Evolutionary conservation across 768 basidiomycete genomes (phyloP).

Genomic region (Tephrocybe sp.): DNA sequence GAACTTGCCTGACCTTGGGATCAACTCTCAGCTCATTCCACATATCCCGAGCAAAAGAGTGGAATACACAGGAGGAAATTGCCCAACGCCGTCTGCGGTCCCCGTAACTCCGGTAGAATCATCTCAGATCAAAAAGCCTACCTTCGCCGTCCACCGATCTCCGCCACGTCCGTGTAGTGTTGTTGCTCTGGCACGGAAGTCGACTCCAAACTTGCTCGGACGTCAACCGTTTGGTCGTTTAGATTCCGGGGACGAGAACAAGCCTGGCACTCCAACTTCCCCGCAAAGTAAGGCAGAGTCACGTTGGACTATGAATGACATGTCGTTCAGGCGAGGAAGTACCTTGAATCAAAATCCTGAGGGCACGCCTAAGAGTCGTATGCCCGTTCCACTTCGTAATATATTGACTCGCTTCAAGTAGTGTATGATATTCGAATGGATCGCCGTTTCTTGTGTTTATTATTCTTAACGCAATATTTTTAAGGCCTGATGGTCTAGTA

Average conservation of each 20-base stretch:
- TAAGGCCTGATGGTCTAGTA: too few species aligned
- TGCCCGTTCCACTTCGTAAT: conserved; percentile 46
- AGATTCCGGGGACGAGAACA: conserved; percentile 16
- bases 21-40: conserved; percentile 1
- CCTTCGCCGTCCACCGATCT: conserved; percentile 6
- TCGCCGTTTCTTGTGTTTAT: too few species aligned
- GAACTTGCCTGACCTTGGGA: background rate
- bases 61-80: background rate
- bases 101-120: conserved; percentile 1
- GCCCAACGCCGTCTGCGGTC: conserved; percentile 7
- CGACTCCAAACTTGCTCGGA: conserved; percentile 21
- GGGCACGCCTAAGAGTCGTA: conserved; percentile 36
- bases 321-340: conserved; percentile 29
- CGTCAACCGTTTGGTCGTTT: conserved; percentile 34
- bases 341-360: conserved; percentile 14
- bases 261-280: conserved; percentile 17
- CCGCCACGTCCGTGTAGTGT: conserved; percentile 13
- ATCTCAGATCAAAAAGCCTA: conserved; percentile 2
- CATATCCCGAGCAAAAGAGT: background rate
- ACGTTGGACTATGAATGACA: conserved; percentile 35
- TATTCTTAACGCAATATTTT: too few species aligned
- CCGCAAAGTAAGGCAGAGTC: conserved; percentile 17
- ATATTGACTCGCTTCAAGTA: conserved; percentile 48
- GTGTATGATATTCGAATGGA: background rate
- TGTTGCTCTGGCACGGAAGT: conserved; percentile 10